Evolutionary conservation across 2,329 filamentous ascomycete genomes (phyloP), one percentile per base, ranked within the genome.

Genomic region (Trichoderma koningiopsis): DNA sequence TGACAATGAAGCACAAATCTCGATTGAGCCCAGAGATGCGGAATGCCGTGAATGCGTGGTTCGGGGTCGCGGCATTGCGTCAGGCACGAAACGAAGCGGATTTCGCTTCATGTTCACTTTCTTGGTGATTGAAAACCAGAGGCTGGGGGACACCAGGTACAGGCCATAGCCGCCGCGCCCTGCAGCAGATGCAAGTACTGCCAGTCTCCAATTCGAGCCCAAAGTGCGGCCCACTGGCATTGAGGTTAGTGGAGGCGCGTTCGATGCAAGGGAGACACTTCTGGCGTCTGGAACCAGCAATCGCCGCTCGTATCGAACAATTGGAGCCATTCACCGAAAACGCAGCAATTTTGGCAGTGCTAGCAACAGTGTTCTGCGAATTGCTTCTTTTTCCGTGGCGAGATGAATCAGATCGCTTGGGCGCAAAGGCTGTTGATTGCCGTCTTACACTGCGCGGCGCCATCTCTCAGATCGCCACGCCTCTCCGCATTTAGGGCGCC

Each of bases 401-500:
- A 47, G 8, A 22, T 22, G n/a, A 11, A 22, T 22, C 47, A 49
- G 16, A 43, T 8, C 6, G 40, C 16, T 43, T n/a, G 40, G 40
- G 40, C 40, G n/a, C 16, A 43, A 43, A 43, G 37, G 16, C 40
- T 2, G n/a, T 13, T 49, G 47, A 24, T 24, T 49, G n/a, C n/a
- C 47, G 22, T 22, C 47, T 24, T 49, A 24, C n/a, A 49, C 47
- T 49, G 43, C 22, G 10, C 40, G 7, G 40, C 40, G 40, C 40
- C 40, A 43, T 43, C 40, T 19, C 40, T 43, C 19, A 29, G 52
- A 29, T 55, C 52, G 52, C 52, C 52, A 55, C 24, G 52, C 52
- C 52, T 24, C 57, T 60, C 58, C 40, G 58, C 58, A 49, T 29
- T 43, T 47, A 61, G 14, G 58, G 62, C 62, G 27, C 52, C 62